Percentiles rank a stretch among this genome's conserved stretches.
phyloP scores from a whole-genome alignment of 2,329 filamentous ascomycete genomes.

The Pseudocercospora cruenta region DNA sequence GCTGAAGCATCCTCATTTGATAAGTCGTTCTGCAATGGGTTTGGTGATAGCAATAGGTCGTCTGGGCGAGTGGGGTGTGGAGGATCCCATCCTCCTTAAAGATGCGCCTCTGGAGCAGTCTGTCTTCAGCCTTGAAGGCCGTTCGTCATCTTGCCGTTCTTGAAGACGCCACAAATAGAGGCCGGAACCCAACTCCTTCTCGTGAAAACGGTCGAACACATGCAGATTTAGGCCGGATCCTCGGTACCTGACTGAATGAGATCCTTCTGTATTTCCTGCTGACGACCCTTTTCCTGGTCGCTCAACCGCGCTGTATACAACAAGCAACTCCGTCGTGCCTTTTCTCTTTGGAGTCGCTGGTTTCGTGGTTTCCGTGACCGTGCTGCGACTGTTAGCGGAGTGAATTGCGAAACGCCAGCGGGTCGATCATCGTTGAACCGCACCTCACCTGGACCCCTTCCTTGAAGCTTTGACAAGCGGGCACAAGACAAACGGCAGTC shows the following conservation, averaged over 20 bases:
- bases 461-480: background rate
- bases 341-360: background rate
- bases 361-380: background rate
- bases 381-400: background rate
- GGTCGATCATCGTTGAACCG: background rate
- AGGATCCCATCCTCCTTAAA: constrained; percentile 1
- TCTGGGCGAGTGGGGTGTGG: constrained; percentile 8
- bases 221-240: background rate
- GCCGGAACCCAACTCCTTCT: constrained; percentile 1
- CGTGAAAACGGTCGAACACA: background rate
- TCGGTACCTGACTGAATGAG: background rate
- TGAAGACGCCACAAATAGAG: constrained; percentile 13
- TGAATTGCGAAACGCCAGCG: background rate
- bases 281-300: background rate
- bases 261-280: background rate
- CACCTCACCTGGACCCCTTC: constrained; percentile 7
- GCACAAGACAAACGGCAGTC: background rate
- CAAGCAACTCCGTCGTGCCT: background rate
- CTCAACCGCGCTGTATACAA: background rate
- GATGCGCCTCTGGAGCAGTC: constrained; percentile 1
- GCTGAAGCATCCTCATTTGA: background rate
- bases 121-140: background rate
- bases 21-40: background rate
- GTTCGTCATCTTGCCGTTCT: constrained; percentile 12
- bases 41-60: constrained; percentile 13